Percentiles rank a stretch among this genome's conserved stretches.
Conservation (phyloP, 2,329 filamentous ascomycete genomes). For the Fusarium burgessii region DNA sequence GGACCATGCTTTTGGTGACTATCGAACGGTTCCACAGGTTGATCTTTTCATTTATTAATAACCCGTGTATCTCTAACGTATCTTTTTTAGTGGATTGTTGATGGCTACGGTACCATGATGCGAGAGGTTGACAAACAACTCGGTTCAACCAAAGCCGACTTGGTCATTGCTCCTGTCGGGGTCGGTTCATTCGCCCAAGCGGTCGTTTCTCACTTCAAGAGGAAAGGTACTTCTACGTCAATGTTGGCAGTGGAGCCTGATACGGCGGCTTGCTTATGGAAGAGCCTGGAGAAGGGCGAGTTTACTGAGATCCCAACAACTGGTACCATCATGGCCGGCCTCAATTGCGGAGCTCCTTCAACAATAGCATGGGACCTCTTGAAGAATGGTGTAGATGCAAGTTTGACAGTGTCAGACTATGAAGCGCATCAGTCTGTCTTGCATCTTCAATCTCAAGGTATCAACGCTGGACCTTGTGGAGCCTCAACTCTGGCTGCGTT, state of each 20-base stretch:
- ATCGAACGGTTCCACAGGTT: conserved; percentile 72
- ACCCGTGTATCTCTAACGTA: neutral
- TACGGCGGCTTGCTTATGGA: conserved; percentile 69
- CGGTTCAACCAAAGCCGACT: conserved; percentile 52
- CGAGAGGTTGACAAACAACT: conserved; percentile 73
- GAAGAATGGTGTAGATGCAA: conserved; percentile 68
- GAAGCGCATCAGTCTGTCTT: conserved; percentile 71
- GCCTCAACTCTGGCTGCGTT: conserved; percentile 69
- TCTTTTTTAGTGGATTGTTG: conserved; percentile 72
- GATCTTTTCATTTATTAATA: neutral
- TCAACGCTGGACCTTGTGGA: conserved; percentile 73
- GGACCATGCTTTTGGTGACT: conserved; percentile 76
- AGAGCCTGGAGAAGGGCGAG: conserved; percentile 62
- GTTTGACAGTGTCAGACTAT: conserved; percentile 69
- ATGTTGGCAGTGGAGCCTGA: conserved; percentile 79
- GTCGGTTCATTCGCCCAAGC: conserved; percentile 80
- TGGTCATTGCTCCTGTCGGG: conserved; percentile 75
- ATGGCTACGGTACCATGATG: conserved; percentile 82
- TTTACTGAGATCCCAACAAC: conserved; percentile 64
- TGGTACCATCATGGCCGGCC: conserved; percentile 78
- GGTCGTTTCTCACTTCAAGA: conserved; percentile 74
- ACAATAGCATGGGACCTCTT: conserved; percentile 73
- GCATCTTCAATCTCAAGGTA: conserved; percentile 60
- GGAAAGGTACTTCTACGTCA: conserved; percentile 41
- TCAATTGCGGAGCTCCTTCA: conserved; percentile 79